phyloP scores from a whole-genome alignment of 495 filamentous ascomycete species.

The Penicillium goetzii region DNA sequence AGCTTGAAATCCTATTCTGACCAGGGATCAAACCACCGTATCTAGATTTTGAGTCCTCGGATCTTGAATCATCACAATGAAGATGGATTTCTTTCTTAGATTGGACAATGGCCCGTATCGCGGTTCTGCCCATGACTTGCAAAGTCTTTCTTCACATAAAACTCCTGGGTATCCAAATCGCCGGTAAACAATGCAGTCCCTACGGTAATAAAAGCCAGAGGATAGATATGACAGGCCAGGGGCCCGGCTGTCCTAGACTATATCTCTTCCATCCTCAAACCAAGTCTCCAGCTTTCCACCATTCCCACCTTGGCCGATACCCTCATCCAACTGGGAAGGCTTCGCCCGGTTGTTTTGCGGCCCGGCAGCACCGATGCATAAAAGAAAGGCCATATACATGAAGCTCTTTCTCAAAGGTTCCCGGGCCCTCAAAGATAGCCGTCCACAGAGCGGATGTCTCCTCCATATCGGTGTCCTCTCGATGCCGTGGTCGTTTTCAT shows the following conservation, averaged over 20 bases:
- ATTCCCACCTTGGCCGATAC: neutral
- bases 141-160: conserved; percentile 7
- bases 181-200: conserved; percentile 8
- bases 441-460: neutral
- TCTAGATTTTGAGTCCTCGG: neutral
- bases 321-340: neutral
- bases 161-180: conserved; percentile 32
- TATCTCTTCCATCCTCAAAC: neutral
- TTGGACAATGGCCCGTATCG: neutral
- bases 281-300: neutral
- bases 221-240: neutral
- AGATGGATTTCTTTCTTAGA: neutral
- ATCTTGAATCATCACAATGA: neutral
- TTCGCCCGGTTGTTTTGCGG: neutral
- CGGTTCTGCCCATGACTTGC: neutral
- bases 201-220: neutral
- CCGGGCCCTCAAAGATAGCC: neutral
- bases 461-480: neutral
- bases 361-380: neutral
- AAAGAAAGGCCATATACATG: neutral
- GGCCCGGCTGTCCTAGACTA: neutral
- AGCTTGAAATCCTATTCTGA: neutral
- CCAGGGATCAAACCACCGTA: neutral
- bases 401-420: neutral
- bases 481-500: conserved; percentile 3